These are phyloP conservation scores for Candida takata DNA, from an alignment of 805 yeast genomes.

Conservation along the genomic window DNA sequence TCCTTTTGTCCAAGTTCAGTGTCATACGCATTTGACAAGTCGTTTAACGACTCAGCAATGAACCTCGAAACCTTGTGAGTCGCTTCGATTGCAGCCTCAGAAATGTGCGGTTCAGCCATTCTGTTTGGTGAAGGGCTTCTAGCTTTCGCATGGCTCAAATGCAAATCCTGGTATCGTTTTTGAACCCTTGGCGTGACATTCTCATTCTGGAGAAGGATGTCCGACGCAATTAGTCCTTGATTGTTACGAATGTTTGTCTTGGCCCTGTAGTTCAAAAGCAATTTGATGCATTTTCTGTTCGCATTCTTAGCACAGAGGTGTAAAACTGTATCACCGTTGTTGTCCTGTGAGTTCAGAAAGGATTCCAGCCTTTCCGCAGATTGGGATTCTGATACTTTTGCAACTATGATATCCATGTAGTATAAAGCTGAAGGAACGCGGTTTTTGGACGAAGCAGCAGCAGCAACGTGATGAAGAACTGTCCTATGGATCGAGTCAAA, in stretches of 20 bases:
- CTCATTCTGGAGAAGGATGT: conserved; percentile 20
- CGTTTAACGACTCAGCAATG: conserved; percentile 41
- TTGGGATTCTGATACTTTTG: conserved; percentile 60
- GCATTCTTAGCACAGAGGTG: conserved; percentile 64
- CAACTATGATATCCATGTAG: conserved; percentile 69
- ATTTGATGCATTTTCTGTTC: conserved; percentile 44
- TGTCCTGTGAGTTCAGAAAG: conserved; percentile 61
- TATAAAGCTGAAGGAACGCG: conserved; percentile 76
- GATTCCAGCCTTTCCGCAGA: conserved; percentile 54
- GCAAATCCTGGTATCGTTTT: conserved; percentile 21
- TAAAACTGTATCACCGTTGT: conserved; percentile 72
- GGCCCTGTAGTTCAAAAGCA: conserved; percentile 44
- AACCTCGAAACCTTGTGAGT: conserved; percentile 44
- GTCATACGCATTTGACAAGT: conserved; percentile 46
- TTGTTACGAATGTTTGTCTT: conserved; percentile 34
- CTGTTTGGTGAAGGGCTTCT: conserved; percentile 1
- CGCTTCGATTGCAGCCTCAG: conserved; percentile 49
- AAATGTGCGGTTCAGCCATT: conserved; percentile 33
- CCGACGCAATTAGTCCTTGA: conserved; percentile 22
- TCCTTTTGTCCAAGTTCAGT: conserved; percentile 47
- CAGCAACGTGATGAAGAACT: conserved; percentile 79
- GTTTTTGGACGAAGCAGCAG: conserved; percentile 55
- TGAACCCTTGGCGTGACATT: conserved; percentile 19
- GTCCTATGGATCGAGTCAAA: conserved; percentile 70
- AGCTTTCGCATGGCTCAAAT: conserved; percentile 11